Evolutionary conservation across 176 grass and related monocot species (phyloP).

Genomic region (Bothriochloa decipiens): DNA sequence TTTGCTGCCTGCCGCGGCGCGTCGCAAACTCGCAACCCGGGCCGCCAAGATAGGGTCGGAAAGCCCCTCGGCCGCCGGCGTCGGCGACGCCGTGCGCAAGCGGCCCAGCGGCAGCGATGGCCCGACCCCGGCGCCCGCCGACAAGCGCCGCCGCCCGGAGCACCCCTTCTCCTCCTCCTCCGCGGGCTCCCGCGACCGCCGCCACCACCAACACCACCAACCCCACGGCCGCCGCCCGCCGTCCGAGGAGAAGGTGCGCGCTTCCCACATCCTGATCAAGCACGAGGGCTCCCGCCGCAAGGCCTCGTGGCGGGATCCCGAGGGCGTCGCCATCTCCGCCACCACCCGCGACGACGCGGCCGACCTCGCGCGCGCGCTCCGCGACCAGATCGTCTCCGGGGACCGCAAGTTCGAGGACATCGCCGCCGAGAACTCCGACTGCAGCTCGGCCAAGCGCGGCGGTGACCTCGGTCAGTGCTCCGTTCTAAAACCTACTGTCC

Average conservation of each 20-base stretch:
- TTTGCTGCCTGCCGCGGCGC: not conserved
- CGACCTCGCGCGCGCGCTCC: constrained; percentile 56
- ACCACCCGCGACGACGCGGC: constrained; percentile 85
- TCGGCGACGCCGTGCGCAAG: constrained; percentile 51
- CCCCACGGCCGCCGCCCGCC: not conserved
- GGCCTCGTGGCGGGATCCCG: constrained; percentile 85
- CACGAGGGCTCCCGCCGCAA: constrained; percentile 92
- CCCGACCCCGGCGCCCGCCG: constrained; percentile 6
- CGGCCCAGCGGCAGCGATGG: constrained; percentile 41
- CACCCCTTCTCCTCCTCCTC: constrained; percentile 14
- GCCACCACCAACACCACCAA: constrained; percentile 3
- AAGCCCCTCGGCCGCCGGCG: constrained; percentile 44
- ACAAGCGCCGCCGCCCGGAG: constrained; percentile 50
- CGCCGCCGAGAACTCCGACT: constrained; percentile 73
- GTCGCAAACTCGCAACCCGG: constrained; percentile 25
- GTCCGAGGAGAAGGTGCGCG: constrained; percentile 50
- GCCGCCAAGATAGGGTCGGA: constrained; percentile 60
- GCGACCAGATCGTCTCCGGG: constrained; percentile 70
- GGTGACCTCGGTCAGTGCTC: constrained; percentile 77
- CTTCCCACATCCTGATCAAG: constrained; percentile 94
- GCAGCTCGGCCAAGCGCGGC: constrained; percentile 91
- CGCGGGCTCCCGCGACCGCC: constrained; percentile 37
- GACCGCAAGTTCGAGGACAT: constrained; percentile 68
- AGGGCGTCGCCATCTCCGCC: constrained; percentile 79
- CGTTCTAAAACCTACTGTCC: not conserved